phyloP scores from a whole-genome alignment of 2,329 filamentous ascomycete species.

The Claviceps paspali region DNA sequence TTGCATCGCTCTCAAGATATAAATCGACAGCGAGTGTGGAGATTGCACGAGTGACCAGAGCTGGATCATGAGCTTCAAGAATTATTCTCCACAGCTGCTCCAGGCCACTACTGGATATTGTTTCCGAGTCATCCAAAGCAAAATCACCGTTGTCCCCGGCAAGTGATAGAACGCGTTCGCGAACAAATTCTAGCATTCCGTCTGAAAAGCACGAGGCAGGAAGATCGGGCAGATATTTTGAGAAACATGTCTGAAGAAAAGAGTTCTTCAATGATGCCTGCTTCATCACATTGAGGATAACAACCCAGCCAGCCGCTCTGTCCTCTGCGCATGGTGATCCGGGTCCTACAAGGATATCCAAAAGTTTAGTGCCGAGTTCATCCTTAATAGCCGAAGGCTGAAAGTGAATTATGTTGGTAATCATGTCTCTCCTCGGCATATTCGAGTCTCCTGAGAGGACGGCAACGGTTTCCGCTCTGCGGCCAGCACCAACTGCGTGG shows the following conservation, averaged over 20 bases:
- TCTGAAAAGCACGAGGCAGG: conserved; percentile 42
- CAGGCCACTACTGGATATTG: conserved; percentile 35
- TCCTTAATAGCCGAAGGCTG: conserved; percentile 46
- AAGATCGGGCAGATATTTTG: conserved; percentile 40
- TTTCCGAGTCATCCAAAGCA: conserved; percentile 35
- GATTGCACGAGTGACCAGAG: conserved; percentile 54
- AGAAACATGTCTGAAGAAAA: conserved; percentile 39
- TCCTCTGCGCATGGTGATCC: conserved; percentile 43
- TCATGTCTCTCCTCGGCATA: conserved; percentile 40
- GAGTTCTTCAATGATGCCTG: conserved; percentile 32
- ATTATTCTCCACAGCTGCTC: conserved; percentile 78
- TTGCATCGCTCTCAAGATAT: conserved; percentile 48
- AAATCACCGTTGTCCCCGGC: conserved; percentile 29
- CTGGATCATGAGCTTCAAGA: conserved; percentile 47
- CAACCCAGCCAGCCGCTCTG: conserved; percentile 53
- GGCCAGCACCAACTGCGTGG: conserved; percentile 26
- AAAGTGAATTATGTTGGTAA: conserved; percentile 40
- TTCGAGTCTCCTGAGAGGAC: conserved; percentile 34
- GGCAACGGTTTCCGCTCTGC: conserved; percentile 21
- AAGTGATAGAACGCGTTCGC: conserved; percentile 31
- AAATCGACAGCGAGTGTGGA: conserved; percentile 53
- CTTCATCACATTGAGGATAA: conserved; percentile 36
- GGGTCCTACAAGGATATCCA: conserved; percentile 57
- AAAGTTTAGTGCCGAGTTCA: conserved; percentile 49
- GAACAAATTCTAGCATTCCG: conserved; percentile 49